phyloP scores from a whole-genome alignment of 2,329 filamentous ascomycete genomes.

The Fusarium mangiferae region DNA sequence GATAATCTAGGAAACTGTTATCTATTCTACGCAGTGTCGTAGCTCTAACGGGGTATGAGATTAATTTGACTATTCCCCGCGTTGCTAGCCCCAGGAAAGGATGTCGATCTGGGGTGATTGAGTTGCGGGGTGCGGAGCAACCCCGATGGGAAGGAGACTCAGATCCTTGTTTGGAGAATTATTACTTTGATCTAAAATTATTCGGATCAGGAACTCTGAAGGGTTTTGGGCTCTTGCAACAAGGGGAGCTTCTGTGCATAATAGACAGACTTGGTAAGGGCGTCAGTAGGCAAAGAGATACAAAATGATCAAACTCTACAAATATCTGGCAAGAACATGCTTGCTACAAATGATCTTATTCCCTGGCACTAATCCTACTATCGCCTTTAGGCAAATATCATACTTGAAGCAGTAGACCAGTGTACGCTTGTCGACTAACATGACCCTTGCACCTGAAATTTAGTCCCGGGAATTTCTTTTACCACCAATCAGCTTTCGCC shows the following conservation, averaged over 20 bases:
- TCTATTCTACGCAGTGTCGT: neutral
- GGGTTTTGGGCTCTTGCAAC: neutral
- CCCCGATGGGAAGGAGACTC: conserved; percentile 1
- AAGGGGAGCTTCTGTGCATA: neutral
- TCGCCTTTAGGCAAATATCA: conserved; percentile 21
- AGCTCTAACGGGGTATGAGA: neutral
- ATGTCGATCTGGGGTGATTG: conserved; percentile 20
- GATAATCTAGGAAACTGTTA: neutral
- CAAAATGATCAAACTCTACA: neutral
- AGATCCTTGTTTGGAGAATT: neutral
- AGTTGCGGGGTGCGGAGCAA: conserved; percentile 4
- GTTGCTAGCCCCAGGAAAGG: neutral
- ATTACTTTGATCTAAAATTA: no score
- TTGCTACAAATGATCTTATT: neutral
- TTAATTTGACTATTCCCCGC: conserved; percentile 4
- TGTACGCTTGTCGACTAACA: neutral
- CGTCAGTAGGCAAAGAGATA: neutral
- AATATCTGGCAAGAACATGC: neutral
- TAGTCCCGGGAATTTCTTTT: neutral
- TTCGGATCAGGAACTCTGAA: neutral
- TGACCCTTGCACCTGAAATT: neutral
- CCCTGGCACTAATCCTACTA: neutral
- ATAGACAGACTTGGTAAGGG: neutral
- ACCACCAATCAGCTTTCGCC: conserved; percentile 12
- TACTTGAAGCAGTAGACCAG: neutral